phyloP scores from a whole-genome alignment of 352 stramenopile species.

The Phytophthora crassamura region DNA sequence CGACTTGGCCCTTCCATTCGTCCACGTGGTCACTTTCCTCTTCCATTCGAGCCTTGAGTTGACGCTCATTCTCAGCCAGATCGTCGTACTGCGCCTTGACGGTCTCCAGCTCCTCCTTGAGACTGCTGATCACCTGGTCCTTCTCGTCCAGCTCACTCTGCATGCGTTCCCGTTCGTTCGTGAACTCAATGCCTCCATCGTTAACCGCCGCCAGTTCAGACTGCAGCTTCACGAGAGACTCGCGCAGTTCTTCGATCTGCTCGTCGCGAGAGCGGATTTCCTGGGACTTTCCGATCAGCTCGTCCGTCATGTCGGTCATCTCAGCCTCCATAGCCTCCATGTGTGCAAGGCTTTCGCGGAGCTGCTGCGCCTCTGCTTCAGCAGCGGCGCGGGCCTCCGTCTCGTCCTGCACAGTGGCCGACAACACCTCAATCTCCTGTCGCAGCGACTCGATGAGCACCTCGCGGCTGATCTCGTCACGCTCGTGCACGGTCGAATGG shows the following conservation, averaged over 20 bases:
- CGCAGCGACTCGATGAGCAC: constrained; percentile 73
- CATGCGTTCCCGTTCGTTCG: constrained; percentile 46
- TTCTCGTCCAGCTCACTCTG: constrained; percentile 45
- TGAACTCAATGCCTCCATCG: constrained; percentile 60
- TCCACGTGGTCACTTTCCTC: constrained; percentile 48
- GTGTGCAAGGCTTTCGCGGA: constrained; percentile 65
- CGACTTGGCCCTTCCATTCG: constrained; percentile 56
- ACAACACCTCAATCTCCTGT: constrained; percentile 73
- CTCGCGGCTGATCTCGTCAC: constrained; percentile 67
- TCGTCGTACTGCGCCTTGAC: constrained; percentile 61
- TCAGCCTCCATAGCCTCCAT: constrained; percentile 79
- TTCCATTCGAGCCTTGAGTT: constrained; percentile 47
- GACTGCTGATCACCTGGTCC: constrained; percentile 30
- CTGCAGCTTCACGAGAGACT: constrained; percentile 52
- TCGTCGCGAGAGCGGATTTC: constrained; percentile 68
- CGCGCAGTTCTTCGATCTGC: constrained; percentile 64
- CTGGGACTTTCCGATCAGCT: constrained; percentile 79
- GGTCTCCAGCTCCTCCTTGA: constrained; percentile 48
- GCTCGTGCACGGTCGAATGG: constrained; percentile 64
- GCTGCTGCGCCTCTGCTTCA: constrained; percentile 64
- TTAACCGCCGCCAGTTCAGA: constrained; percentile 52
- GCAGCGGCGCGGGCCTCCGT: constrained; percentile 59
- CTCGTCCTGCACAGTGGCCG: constrained; percentile 66
- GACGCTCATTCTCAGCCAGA: constrained; percentile 58
- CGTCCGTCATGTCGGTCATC: constrained; percentile 80